Conservation (phyloP, 768 basidiomycete species). For the Kwoniella pini region DNA sequence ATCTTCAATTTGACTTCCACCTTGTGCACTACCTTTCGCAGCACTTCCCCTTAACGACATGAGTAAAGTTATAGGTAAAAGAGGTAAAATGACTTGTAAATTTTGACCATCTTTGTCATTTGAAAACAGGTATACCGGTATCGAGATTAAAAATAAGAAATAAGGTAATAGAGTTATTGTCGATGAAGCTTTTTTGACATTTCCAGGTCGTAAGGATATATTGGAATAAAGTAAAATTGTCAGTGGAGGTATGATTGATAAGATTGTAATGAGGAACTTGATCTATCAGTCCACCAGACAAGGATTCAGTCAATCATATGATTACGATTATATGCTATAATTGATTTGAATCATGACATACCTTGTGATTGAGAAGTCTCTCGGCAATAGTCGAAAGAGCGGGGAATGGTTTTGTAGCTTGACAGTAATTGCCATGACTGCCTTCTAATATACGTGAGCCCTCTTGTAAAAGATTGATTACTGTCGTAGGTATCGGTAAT, state of each 20-base stretch:
- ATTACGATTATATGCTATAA: no score
- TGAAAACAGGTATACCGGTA: conserved; percentile 95
- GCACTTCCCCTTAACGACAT: conserved; percentile 54
- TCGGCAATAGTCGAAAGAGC: no score
- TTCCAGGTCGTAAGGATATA: conserved; percentile 9
- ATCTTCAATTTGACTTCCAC: conserved; percentile 52
- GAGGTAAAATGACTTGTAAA: conserved; percentile 69
- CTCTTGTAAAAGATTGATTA: no score
- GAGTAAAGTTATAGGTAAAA: conserved; percentile 79
- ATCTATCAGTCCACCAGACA: background rate
- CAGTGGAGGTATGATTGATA: conserved; percentile 8
- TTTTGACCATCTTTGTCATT: conserved; percentile 77
- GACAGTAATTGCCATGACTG: no score
- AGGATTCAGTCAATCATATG: no score
- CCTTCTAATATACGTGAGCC: no score
- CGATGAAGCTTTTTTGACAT: conserved; percentile 56
- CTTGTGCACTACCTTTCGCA: conserved; percentile 44
- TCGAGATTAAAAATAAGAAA: conserved; percentile 73
- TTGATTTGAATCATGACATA: no score
- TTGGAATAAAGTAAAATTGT: conserved; percentile 14
- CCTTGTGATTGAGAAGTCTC: no score
- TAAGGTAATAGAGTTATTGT: conserved; percentile 74
- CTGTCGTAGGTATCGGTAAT: no score
- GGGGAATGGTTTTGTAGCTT: no score
- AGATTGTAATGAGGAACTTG: background rate